phyloP scores from a whole-genome alignment of 441 rosid genomes.

The Pelargonium citronellum region DNA sequence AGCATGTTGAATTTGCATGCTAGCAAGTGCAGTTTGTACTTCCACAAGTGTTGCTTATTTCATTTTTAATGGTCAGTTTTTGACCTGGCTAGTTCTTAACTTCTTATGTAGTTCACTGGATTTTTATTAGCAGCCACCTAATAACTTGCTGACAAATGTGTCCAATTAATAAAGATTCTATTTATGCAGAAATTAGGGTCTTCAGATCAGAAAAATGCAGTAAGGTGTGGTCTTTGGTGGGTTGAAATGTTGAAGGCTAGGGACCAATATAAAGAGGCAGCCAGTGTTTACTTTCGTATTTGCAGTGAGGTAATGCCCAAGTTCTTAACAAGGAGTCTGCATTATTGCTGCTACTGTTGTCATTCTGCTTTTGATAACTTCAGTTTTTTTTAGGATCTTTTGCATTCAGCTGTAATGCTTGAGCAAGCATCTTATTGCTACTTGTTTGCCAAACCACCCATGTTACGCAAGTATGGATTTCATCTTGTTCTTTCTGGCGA shows the following conservation, averaged over 20 bases:
- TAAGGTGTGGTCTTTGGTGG: conserved; percentile 99
- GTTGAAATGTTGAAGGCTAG: conserved; percentile 87
- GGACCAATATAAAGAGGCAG: conserved; percentile 88
- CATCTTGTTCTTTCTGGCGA: conserved; percentile 98
- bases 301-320: conserved; percentile 72
- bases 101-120: not conserved
- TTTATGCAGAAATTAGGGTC: conserved; percentile 69
- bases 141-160: conserved; percentile 9
- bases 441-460: conserved; percentile 76
- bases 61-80: not conserved
- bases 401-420: conserved; percentile 95
- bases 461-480: conserved; percentile 96
- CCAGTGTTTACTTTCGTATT: conserved; percentile 85
- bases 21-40: not conserved
- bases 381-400: conserved; percentile 52
- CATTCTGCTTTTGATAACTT: conserved; percentile 24
- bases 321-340: conserved; percentile 16
- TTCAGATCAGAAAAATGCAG: conserved; percentile 74
- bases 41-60: not conserved
- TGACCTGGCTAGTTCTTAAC: not conserved
- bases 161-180: conserved; percentile 9
- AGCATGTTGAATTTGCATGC: not conserved
- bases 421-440: conserved; percentile 99
- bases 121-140: not conserved
- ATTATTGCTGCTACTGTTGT: conserved; percentile 1